Evolutionary conservation across 208 protist species (phyloP), one percentile per base, ranked within the genome.

Genomic region (Trypanosoma rangeli): DNA sequence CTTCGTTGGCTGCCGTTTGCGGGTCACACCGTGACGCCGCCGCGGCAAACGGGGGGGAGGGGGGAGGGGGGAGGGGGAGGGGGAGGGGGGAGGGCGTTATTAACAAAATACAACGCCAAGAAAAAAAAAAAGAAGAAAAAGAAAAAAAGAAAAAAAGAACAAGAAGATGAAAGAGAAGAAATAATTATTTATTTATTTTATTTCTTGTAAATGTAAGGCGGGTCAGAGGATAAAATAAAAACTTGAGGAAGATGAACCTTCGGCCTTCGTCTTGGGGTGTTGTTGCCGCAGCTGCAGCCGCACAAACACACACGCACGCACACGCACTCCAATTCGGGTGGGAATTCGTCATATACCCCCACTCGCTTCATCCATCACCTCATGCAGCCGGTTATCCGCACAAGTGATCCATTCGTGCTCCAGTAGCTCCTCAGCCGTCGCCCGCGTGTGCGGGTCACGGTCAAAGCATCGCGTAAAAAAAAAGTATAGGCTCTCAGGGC

Each of bases 381-480:
- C 90, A 75, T 95, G 80, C 37, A 95, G 73, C 10, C 48, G 15
- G 59, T 69, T 78, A 49, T 93, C 90, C 0, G 83, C 78, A 55
- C 90, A 95, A 44, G 77, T 86, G 33, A 93, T 85, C 89, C 92
- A 94, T 62, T 72, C 62, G 68, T 96, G 90, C 65, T 64, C 42
- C 13, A 95, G 70, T 62, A 95, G 70, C 75, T 90, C 75, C 37
- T 35, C 74, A 20, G 90, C 90, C 8, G 85, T 89, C n/a, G 84
- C 82, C 0, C 90, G 79, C 56, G 76, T 78, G 26, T 46, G 50
- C 8, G 84, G 63, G 57, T 93, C 82, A 16, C 84, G 81, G 33
- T 89, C 74, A 58, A 95, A 95, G 78, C 87, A 93, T 24, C 74
- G 55, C 59, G 76, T 57, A 26, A 95, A 89, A 70, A 95, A 95